Conservation (phyloP, 768 basidiomycete species). For the Mycena indigotica region DNA sequence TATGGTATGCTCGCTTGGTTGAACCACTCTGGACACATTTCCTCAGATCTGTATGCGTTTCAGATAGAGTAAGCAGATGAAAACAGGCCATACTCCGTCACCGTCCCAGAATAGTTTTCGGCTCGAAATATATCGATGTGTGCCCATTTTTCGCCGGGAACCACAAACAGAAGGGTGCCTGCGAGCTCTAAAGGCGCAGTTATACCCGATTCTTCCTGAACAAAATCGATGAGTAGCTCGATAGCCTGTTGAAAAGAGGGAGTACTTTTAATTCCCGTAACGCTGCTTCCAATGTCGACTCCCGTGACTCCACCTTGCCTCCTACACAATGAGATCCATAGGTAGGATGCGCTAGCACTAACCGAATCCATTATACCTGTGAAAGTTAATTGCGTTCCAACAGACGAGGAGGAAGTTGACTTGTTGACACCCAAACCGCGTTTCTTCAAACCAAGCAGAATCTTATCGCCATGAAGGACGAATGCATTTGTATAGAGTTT, state of each 20-base stretch:
- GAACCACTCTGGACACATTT: conserved; percentile 89
- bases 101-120: conserved; percentile 56
- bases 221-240: not conserved
- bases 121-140: conserved; percentile 76
- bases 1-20: conserved; percentile 56
- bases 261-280: conserved; percentile 68
- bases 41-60: conserved; percentile 62
- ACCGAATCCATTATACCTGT: conserved; percentile 87
- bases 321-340: conserved; percentile 35
- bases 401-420: conserved; percentile 38
- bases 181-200: conserved; percentile 61
- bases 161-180: conserved; percentile 68
- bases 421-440: conserved; percentile 70
- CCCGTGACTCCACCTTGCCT: conserved; percentile 80
- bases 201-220: conserved; percentile 84
- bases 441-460: conserved; percentile 79
- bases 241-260: too few species aligned
- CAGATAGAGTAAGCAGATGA: too few species aligned
- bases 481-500: conserved; percentile 72
- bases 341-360: conserved; percentile 11
- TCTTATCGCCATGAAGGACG: conserved; percentile 56
- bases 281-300: conserved; percentile 71
- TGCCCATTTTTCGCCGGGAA: conserved; percentile 54
- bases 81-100: conserved; percentile 57
- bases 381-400: not conserved